A percentile compares a stretch with the other conserved stretches of the same genome.
Evolutionary conservation across 345 rosid genomes (phyloP).

Genomic region (Bretschneidera sinensis): DNA sequence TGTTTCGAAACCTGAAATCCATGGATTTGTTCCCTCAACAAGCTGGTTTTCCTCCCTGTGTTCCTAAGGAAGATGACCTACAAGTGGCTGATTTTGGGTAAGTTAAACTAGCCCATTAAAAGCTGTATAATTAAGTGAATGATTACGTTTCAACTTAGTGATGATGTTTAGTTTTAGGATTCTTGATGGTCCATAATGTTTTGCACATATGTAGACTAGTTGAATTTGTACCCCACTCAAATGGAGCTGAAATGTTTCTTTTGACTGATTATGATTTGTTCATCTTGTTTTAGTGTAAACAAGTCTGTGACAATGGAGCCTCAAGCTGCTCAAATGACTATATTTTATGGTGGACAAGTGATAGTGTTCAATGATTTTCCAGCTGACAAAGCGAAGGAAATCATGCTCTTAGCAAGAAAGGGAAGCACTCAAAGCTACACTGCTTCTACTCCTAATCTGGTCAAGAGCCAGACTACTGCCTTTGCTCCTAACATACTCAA

Average conservation of each 20-base stretch:
- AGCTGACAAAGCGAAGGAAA: slow-evolving; percentile 72
- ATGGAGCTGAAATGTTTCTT: background rate
- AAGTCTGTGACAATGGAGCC: slow-evolving; percentile 31
- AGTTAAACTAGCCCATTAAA: too few species aligned
- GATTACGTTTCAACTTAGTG: too few species aligned
- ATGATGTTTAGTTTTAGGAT: too few species aligned
- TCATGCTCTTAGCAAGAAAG: slow-evolving; percentile 58
- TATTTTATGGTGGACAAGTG: slow-evolving; percentile 83
- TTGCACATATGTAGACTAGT: too few species aligned
- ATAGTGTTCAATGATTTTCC: slow-evolving; percentile 68
- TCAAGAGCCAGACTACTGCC: slow-evolving; percentile 10
- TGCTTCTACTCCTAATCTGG: slow-evolving; percentile 22
- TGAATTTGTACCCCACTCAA: too few species aligned
- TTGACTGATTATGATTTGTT: slow-evolving; percentile 11
- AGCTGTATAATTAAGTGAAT: too few species aligned
- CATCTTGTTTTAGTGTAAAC: slow-evolving; percentile 18
- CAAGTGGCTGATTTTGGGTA: slow-evolving; percentile 37
- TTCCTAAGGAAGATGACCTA: slow-evolving; percentile 27
- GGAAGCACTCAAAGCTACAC: slow-evolving; percentile 34
- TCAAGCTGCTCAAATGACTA: slow-evolving; percentile 65
- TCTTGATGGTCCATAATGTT: too few species aligned
- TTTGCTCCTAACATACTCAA: slow-evolving; percentile 21
- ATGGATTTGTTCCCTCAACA: slow-evolving; percentile 61
- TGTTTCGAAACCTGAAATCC: slow-evolving; percentile 51
- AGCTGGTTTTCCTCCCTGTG: slow-evolving; percentile 36